These are phyloP conservation scores for Mycena galericulata DNA, from an alignment of 768 basidiomycete species.

Conservation along the genomic window DNA sequence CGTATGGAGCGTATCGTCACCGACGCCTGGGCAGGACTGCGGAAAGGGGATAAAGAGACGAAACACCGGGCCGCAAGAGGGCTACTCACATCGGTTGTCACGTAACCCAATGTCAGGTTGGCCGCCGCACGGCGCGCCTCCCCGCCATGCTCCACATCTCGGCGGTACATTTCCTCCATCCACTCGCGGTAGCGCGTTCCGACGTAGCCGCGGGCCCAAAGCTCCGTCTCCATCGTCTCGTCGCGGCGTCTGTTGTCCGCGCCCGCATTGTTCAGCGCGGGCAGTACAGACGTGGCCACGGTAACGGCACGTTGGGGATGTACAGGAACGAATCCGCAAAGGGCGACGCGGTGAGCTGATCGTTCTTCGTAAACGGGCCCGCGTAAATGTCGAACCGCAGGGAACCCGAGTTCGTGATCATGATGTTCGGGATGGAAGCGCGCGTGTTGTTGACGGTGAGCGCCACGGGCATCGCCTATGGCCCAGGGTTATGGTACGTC, in stretches of 20 bases:
- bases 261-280: slow-evolving; percentile 62
- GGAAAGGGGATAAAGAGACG: background rate
- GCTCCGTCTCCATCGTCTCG: slow-evolving; percentile 47
- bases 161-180: slow-evolving; percentile 67
- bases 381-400: slow-evolving; percentile 75
- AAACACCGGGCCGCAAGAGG: background rate
- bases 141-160: slow-evolving; percentile 40
- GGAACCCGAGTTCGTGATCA: slow-evolving; percentile 73
- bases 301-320: slow-evolving; percentile 65
- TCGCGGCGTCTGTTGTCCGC: slow-evolving; percentile 51
- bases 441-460: slow-evolving; percentile 75
- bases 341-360: slow-evolving; percentile 81
- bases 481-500: background rate
- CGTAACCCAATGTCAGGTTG: slow-evolving; percentile 79
- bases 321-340: slow-evolving; percentile 75
- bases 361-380: slow-evolving; percentile 83
- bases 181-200: slow-evolving; percentile 64
- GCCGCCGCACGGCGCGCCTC: slow-evolving; percentile 54
- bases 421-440: slow-evolving; percentile 67
- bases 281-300: slow-evolving; percentile 66
- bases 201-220: slow-evolving; percentile 64
- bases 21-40: slow-evolving; percentile 74
- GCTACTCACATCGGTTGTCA: slow-evolving; percentile 63
- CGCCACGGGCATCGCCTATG: slow-evolving; percentile 64
- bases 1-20: slow-evolving; percentile 77